Conservation (phyloP, 140 eudicot genomes). For the Stevia rebaudiana region DNA sequence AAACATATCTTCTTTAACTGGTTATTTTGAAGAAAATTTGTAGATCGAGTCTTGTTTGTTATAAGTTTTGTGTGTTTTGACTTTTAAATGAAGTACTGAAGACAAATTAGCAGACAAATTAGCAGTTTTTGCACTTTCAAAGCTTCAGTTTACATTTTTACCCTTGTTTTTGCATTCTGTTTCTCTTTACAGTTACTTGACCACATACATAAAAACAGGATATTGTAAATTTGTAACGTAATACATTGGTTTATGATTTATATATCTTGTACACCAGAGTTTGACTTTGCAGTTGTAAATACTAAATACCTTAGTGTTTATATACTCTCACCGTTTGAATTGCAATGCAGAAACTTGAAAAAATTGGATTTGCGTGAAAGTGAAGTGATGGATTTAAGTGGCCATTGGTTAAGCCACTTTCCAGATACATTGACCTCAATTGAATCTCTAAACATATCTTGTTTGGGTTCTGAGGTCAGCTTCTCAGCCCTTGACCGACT, state of each 20-base stretch:
- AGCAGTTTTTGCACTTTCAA: not conserved
- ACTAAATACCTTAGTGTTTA: not conserved
- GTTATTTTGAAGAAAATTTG: not conserved
- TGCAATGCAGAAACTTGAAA: conserved; percentile 50
- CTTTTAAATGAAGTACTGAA: not conserved
- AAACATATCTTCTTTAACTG: not conserved
- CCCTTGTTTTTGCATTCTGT: too few species aligned
- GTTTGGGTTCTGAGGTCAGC: conserved; percentile 64
- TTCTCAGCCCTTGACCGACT: conserved; percentile 66
- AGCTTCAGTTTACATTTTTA: too few species aligned
- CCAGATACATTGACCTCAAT: conserved; percentile 62
- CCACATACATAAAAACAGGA: too few species aligned
- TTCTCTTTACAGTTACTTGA: too few species aligned
- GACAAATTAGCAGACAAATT: not conserved
- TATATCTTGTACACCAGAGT: not conserved
- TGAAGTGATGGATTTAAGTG: conserved; percentile 76
- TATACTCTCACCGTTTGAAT: not conserved
- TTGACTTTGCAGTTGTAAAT: too few species aligned
- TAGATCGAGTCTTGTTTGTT: not conserved
- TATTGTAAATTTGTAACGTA: too few species aligned
- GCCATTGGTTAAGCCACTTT: conserved; percentile 77
- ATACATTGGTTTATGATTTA: too few species aligned
- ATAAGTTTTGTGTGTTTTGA: not conserved
- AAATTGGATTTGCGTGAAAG: conserved; percentile 71
- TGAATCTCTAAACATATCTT: conserved; percentile 65